Conservation (phyloP, 1,284 basidiomycete species). For the Hymenochaete sp. region DNA sequence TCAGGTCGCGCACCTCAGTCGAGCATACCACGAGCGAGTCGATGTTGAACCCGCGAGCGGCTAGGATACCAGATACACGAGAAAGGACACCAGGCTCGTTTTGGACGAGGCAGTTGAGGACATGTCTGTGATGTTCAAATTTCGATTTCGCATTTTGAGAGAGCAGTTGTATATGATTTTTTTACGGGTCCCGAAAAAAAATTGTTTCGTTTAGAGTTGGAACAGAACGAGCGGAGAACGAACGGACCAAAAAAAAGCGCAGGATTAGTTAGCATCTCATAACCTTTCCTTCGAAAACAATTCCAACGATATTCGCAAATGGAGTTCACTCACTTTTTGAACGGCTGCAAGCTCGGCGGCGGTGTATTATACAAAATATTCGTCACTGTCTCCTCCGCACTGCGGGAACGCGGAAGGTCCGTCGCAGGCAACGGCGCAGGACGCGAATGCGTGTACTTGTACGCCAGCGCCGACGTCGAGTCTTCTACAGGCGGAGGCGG, state of each 20-base stretch:
- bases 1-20: constrained; percentile 95
- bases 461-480: constrained; percentile 91
- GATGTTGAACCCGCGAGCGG: constrained; percentile 97
- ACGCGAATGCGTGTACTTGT: constrained; percentile 70
- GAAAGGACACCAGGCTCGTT: constrained; percentile 99
- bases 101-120: constrained; percentile 97
- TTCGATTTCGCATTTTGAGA: too few relatives aligned
- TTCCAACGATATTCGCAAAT: neutral
- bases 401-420: constrained; percentile 66
- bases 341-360: constrained; percentile 85
- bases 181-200: neutral
- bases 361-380: constrained; percentile 97
- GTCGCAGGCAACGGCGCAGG: constrained; percentile 73
- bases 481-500: constrained; percentile 73
- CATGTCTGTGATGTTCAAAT: constrained; percentile 71
- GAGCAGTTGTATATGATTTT: too few relatives aligned
- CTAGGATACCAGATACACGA: constrained; percentile 94
- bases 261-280: too few relatives aligned
- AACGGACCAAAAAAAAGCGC: too few relatives aligned
- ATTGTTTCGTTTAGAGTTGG: too few relatives aligned
- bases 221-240: too few relatives aligned
- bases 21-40: constrained; percentile 98
- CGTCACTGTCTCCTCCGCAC: constrained; percentile 89
- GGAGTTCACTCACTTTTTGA: constrained; percentile 68
- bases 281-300: constrained; percentile 9